Evolutionary conservation across 2,329 filamentous ascomycete genomes (phyloP), one percentile per base, ranked within the genome.

Genomic region (Trichophyton schoenleinii): DNA sequence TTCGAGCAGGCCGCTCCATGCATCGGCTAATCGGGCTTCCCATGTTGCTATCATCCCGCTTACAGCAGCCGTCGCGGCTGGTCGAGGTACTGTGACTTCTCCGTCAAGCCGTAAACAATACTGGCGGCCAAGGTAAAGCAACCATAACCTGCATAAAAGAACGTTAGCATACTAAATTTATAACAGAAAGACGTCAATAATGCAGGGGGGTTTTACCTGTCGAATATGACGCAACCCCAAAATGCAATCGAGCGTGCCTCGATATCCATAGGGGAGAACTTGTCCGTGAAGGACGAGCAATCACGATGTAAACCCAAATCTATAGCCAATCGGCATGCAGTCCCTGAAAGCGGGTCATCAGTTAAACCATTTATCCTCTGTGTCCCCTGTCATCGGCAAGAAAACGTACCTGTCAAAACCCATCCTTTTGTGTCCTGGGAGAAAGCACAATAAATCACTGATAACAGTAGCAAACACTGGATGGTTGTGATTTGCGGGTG

Each of bases 341-440:
- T 59, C 7, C 60, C 63, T 58, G 46, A n/a, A 18, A 15, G 41
- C n/a, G n/a, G 36, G 7, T 52, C 13, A 13, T 60, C 34, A 53
- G 48, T 55, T 25, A 48, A 48, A 48, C n/a, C 7, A 25, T 38
- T 38, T 38, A 9, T 38, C 44, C 44, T 11, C 9, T 48, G 20
- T 48, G 20, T 48, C 20, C 6, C 44, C 20, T 48, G 22, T 25
- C 22, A 31, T 53, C 34, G 34, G 13, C 11, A 38, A 42, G 38
- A 42, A 44, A 48, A 48, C 44, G 13, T 60, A 55, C 59, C 59
- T 11, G 64, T 61, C n/a, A 64, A 55, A 31, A 64, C 48, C 64
- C 63, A 64, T 48, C 64, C 63, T 41, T 63, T 64, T 36, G 63
- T 66, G 57, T 66, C 64, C n/a, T 63, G 42, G 11, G 63, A 61